Evolutionary conservation across 2,329 filamentous ascomycete species (phyloP).

Genomic region (Zymoseptoria pseudotritici): DNA sequence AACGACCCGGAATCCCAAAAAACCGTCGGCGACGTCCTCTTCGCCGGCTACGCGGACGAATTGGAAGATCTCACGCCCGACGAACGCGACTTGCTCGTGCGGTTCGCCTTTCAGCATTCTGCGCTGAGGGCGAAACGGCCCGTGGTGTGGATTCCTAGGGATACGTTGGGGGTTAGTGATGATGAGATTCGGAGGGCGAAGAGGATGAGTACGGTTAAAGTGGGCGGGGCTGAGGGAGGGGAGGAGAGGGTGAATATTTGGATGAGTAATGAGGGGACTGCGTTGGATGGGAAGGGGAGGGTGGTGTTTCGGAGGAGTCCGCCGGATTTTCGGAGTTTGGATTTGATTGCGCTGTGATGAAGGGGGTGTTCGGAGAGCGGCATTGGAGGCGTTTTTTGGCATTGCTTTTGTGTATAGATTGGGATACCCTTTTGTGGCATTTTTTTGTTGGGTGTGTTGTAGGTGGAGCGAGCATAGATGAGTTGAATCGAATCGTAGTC

Average conservation of each 20-base stretch:
- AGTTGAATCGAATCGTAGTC: too few relatives aligned
- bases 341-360: slow-evolving; percentile 67
- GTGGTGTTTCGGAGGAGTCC: slow-evolving; percentile 41
- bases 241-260: slow-evolving; percentile 51
- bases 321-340: slow-evolving; percentile 62
- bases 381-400: neutral
- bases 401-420: neutral
- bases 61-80: slow-evolving; percentile 89
- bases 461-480: neutral
- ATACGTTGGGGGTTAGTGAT: slow-evolving; percentile 82
- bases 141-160: slow-evolving; percentile 87
- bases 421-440: neutral
- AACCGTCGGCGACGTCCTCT: slow-evolving; percentile 69
- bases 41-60: slow-evolving; percentile 81
- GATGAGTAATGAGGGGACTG: slow-evolving; percentile 90
- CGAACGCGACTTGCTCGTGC: slow-evolving; percentile 76
- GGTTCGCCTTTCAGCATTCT: slow-evolving; percentile 82
- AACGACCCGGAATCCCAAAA: slow-evolving; percentile 54
- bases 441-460: neutral
- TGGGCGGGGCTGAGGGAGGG: slow-evolving; percentile 3
- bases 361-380: neutral
- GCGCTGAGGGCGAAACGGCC: slow-evolving; percentile 78
- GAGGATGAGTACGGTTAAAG: slow-evolving; percentile 58
- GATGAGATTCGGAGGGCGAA: slow-evolving; percentile 80
- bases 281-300: slow-evolving; percentile 72